These are phyloP conservation scores for Cladosporium cucumerinum DNA, from an alignment of 2,329 filamentous ascomycete species.

Conservation along the genomic window DNA sequence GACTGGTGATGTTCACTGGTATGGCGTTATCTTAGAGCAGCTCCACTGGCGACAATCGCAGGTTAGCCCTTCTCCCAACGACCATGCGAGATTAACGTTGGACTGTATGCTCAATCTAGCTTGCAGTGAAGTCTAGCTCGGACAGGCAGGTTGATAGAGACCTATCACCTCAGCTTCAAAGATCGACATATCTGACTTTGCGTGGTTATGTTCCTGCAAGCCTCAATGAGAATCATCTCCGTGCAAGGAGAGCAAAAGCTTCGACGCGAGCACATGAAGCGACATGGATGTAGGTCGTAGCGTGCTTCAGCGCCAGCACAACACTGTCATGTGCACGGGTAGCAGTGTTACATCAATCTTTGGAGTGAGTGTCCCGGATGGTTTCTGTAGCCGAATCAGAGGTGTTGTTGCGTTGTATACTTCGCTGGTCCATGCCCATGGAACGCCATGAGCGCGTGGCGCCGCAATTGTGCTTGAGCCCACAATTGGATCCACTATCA, in stretches of 20 bases:
- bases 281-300: background rate
- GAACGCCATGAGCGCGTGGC: background rate
- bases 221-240: background rate
- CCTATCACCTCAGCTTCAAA: background rate
- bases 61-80: background rate
- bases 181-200: conserved; percentile 2
- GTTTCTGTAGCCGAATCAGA: background rate
- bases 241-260: background rate
- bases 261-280: background rate
- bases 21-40: background rate
- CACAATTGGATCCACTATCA: background rate
- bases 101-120: background rate
- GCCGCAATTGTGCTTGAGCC: background rate
- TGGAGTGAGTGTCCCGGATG: background rate
- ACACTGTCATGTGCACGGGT: background rate
- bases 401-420: background rate
- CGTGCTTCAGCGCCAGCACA: background rate
- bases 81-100: background rate
- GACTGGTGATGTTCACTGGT: background rate
- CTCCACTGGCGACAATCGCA: background rate
- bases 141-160: conserved; percentile 1
- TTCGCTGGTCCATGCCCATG: background rate
- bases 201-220: background rate
- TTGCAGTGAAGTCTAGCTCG: conserved; percentile 6
- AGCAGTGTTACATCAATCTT: background rate